A percentile compares a stretch with the other conserved stretches of the same genome.
These are phyloP conservation scores for Backusella macrospora DNA, from an alignment of 192 early-diverging fungal species.

Conservation along the genomic window DNA sequence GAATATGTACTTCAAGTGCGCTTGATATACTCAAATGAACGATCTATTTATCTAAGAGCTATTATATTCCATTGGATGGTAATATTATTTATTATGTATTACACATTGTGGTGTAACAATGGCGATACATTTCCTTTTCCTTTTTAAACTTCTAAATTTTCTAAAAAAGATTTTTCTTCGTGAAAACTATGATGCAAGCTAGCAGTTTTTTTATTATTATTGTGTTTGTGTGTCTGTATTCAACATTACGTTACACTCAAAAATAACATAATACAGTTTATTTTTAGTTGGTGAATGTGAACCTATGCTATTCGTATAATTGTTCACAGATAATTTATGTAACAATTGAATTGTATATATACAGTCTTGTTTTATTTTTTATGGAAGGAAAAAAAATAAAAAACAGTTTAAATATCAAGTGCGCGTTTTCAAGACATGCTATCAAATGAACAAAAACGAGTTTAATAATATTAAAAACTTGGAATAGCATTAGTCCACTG, in stretches of 20 bases:
- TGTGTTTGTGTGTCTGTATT: not conserved
- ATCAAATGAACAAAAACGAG: not conserved
- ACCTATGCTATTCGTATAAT: not conserved
- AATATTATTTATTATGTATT: too few relatives aligned
- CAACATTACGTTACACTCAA: not conserved
- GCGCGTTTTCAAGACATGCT: not conserved
- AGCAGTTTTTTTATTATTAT: not conserved
- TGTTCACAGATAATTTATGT: too few relatives aligned
- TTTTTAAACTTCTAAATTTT: too few relatives aligned
- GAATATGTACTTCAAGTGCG: not conserved
- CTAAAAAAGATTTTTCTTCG: not conserved
- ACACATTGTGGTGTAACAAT: not conserved
- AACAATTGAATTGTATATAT: too few relatives aligned
- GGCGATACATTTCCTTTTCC: not conserved
- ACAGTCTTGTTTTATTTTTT: too few relatives aligned
- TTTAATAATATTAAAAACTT: not conserved
- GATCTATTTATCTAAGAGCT: too few relatives aligned
- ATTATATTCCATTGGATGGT: too few relatives aligned
- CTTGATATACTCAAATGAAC: too few relatives aligned
- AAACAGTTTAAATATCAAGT: not conserved
- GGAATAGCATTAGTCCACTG: not conserved
- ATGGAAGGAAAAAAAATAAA: not conserved
- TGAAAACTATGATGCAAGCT: not conserved
- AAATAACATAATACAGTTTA: not conserved
- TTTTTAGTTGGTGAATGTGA: not conserved